Evolutionary conservation across 2,329 filamentous ascomycete genomes (phyloP).

Genomic region (Neonectria ditissima): DNA sequence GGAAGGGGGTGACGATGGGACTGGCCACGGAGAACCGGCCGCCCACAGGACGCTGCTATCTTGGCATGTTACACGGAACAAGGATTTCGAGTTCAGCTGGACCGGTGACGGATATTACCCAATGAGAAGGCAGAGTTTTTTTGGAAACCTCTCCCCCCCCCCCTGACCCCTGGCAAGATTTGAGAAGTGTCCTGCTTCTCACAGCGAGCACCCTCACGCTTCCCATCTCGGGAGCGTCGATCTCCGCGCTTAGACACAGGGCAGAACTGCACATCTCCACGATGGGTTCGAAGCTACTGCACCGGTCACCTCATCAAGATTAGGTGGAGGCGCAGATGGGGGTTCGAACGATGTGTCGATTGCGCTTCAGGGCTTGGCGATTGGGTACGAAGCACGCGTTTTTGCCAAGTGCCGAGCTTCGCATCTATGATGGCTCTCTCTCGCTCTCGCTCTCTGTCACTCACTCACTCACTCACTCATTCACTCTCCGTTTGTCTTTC

Average conservation of each 20-base stretch:
- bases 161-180: too few species aligned
- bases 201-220: neutral
- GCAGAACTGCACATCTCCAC: neutral
- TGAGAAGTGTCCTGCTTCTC: neutral
- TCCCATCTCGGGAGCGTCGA: neutral
- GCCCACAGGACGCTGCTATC: neutral
- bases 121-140: neutral
- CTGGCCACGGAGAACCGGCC: too few species aligned
- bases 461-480: too few species aligned
- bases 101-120: neutral
- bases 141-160: too few species aligned
- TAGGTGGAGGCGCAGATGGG: neutral
- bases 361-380: neutral
- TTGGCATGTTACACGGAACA: neutral
- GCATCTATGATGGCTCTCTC: neutral
- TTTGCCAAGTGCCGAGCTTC: neutral
- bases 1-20: too few species aligned
- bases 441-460: too few species aligned
- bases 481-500: too few species aligned
- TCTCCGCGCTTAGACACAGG: slow-evolving; percentile 3
- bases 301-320: neutral
- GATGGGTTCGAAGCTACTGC: neutral
- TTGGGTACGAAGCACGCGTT: neutral
- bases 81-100: neutral
- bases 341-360: neutral